Evolutionary conservation across 371 early-diverging fungal genomes (phyloP), one percentile per base, ranked within the genome.

Genomic region (Mortierella sp.): DNA sequence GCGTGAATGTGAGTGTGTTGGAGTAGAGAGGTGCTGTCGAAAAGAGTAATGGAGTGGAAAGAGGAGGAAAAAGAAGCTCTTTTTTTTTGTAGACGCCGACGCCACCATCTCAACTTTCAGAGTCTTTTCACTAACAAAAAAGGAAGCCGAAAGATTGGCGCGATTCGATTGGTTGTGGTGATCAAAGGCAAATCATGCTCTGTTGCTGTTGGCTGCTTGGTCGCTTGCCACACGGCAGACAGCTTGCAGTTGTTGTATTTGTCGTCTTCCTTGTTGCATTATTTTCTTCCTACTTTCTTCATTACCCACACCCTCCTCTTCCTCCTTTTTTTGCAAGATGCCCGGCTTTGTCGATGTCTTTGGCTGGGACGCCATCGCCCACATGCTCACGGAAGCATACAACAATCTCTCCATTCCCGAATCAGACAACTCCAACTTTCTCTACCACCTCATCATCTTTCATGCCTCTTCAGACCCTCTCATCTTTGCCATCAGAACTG

Each of bases 401-500:
- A 55, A 80, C 34, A 44, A 74, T 16, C 74, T 86, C n/a, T 42
- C 34, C n/a, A 55, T 79, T 34, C 86, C 86, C 21, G 19, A 31
- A 28, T 80, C 80, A 0, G 86, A 86, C 76, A 79, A 86, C 55
- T 47, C 75, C 38, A 68, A 79, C 7, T 10, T 86, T 70, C 1
- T 82, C 55, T 70, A 50, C 34, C 75, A 86, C 71, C 26, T 86
- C 16, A 24, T 86, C 60, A 3, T 77, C 52, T 82, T 70, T 74
- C 82, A 86, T 80, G 77, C 86, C n/a, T 1, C 52, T 21, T 10
- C 82, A 4, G 86, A 86, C 54, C 86, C 86, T 0, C 78, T 86
- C 73, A 72, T 80, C 76, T 82, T 80, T 82, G 82, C 80, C 78
- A 75, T 86, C 60, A 70, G 86, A 31, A 16, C 73, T 8, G 70